A percentile compares a stretch with the other conserved stretches of the same genome.
phyloP scores from a whole-genome alignment of 2,329 filamentous ascomycete species.

The Calycina herbarum region DNA sequence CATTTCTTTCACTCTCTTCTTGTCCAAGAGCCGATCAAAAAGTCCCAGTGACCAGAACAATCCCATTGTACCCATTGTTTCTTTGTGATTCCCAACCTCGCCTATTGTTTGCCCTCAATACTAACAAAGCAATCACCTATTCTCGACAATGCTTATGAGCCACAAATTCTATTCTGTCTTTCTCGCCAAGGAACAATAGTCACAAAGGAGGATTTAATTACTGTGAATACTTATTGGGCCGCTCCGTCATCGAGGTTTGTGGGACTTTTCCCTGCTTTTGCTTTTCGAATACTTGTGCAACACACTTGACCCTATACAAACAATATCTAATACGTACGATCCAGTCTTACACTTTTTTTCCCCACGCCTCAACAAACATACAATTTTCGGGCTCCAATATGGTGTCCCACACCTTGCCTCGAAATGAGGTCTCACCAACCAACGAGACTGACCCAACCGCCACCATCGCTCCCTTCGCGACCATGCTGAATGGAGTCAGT shows the following conservation, averaged over 20 bases:
- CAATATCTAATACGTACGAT: not conserved
- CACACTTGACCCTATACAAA: not conserved
- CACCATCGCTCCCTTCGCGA: conserved; percentile 57
- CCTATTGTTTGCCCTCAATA: conserved; percentile 1
- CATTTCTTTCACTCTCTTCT: conserved; percentile 3
- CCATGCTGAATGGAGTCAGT: conserved; percentile 60
- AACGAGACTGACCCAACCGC: conserved; percentile 38
- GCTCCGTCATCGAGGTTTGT: conserved; percentile 1
- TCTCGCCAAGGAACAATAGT: conserved; percentile 24
- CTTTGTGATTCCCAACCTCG: conserved; percentile 14
- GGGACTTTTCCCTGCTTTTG: not conserved
- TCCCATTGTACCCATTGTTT: conserved; percentile 13
- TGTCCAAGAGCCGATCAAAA: conserved; percentile 2
- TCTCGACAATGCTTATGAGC: conserved; percentile 27
- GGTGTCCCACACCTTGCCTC: not conserved
- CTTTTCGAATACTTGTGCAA: not conserved
- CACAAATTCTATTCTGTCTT: conserved; percentile 20
- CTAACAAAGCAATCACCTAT: conserved; percentile 18
- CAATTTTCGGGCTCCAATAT: conserved; percentile 1
- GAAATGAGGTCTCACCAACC: conserved; percentile 3
- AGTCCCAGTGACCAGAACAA: not conserved
- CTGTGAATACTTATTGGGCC: conserved; percentile 10
- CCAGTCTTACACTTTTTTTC: conserved; percentile 1
- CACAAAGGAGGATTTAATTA: conserved; percentile 1
- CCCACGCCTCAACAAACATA: not conserved